These are phyloP conservation scores for Aspergillus sp. DNA, from an alignment of 2,329 filamentous ascomycete species.

Conservation along the genomic window DNA sequence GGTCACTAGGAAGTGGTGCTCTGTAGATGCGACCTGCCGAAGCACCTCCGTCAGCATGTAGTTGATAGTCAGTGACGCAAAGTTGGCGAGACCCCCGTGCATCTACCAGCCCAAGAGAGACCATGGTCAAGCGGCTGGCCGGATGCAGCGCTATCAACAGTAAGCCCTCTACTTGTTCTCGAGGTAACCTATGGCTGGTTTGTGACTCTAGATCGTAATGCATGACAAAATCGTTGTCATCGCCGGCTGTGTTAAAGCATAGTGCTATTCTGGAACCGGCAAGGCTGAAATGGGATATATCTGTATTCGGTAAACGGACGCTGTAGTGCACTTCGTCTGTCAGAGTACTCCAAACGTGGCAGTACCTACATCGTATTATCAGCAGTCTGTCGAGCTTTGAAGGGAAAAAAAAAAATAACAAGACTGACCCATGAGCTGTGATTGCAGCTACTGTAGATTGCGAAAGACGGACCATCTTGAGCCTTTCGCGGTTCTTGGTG, in stretches of 20 bases:
- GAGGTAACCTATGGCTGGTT: slow-evolving; percentile 21
- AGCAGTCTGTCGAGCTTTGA: background rate
- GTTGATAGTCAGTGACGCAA: background rate
- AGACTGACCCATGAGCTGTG: slow-evolving; percentile 29
- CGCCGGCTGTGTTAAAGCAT: background rate
- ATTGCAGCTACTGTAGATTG: slow-evolving; percentile 27
- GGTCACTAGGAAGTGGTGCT: slow-evolving; percentile 2
- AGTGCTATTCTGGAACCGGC: slow-evolving; percentile 30
- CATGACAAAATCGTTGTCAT: slow-evolving; percentile 22
- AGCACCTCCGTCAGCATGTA: background rate
- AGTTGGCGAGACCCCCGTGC: background rate
- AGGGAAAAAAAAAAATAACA: background rate
- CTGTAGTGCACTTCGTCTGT: slow-evolving; percentile 24
- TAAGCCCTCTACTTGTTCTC: slow-evolving; percentile 8
- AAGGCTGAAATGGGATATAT: slow-evolving; percentile 24
- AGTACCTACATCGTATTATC: slow-evolving; percentile 27
- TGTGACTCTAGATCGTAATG: slow-evolving; percentile 29
- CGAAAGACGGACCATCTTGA: slow-evolving; percentile 26
- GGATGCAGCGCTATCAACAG: slow-evolving; percentile 25
- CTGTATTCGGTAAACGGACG: slow-evolving; percentile 34
- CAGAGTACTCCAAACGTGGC: slow-evolving; percentile 36
- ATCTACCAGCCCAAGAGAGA: slow-evolving; percentile 17
- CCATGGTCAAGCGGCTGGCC: slow-evolving; percentile 23
- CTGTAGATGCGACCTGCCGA: slow-evolving; percentile 5
- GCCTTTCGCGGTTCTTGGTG: slow-evolving; percentile 29